Percentiles rank a stretch among this genome's conserved stretches.
These are phyloP conservation scores for Penicillium sp. DNA, from an alignment of 2,329 filamentous ascomycete genomes.

Conservation along the genomic window DNA sequence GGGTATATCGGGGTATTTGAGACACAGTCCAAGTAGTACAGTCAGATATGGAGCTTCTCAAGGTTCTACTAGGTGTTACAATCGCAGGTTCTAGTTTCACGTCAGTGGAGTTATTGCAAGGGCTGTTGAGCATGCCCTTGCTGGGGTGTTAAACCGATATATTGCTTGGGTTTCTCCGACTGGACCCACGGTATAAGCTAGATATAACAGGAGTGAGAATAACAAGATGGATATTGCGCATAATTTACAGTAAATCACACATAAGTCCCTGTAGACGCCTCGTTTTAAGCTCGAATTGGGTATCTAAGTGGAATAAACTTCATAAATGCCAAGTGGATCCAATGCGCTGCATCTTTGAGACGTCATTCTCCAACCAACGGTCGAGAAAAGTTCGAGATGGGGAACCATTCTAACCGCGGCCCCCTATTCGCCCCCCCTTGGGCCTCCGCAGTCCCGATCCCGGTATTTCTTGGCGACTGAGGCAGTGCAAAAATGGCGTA, in stretches of 20 bases:
- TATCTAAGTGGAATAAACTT: not conserved
- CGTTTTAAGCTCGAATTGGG: not conserved
- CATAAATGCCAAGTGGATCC: not conserved
- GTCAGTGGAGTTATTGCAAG: not conserved
- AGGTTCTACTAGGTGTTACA: not conserved
- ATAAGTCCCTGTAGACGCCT: not conserved
- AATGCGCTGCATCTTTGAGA: not conserved
- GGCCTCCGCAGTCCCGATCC: slow-evolving; percentile 1
- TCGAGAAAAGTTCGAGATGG: not conserved
- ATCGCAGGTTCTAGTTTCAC: not conserved
- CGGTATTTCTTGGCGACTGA: slow-evolving; percentile 22
- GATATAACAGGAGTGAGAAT: not conserved
- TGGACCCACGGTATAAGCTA: not conserved
- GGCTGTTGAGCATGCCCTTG: not conserved
- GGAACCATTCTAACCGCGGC: not conserved
- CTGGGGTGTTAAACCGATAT: not conserved
- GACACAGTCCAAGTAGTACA: not conserved
- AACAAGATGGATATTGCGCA: not conserved
- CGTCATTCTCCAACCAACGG: not conserved
- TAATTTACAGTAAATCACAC: not conserved
- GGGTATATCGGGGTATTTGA: not conserved
- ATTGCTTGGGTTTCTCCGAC: not conserved
- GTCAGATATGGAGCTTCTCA: not conserved
- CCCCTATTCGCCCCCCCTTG: not conserved
- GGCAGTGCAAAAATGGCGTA: slow-evolving; percentile 31